Evolutionary conservation across 176 grass and related monocot species (phyloP).

Genomic region (Oryza coarctata): DNA sequence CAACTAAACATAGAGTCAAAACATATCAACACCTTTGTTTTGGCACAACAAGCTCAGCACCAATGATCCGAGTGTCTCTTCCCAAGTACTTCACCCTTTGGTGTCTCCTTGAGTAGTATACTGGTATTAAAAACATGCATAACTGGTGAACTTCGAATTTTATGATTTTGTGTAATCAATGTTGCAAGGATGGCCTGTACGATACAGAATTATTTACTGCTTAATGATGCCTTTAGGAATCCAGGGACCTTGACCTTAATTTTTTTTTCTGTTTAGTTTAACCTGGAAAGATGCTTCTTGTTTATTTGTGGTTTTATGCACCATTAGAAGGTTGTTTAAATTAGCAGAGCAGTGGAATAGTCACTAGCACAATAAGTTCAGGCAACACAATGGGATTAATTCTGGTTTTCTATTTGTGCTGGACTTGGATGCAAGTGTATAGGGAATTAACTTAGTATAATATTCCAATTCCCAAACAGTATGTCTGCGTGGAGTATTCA

Average conservation of each 20-base stretch:
- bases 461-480: not conserved
- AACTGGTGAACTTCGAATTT: not conserved
- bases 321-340: slow-evolving; percentile 13
- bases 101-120: too few species aligned
- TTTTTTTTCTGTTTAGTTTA: not conserved
- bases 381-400: not conserved
- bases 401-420: not conserved
- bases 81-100: too few species aligned
- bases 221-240: not conserved
- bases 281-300: not conserved
- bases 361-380: not conserved
- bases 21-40: too few species aligned
- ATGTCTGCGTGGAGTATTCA: not conserved
- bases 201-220: not conserved
- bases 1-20: too few species aligned
- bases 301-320: not conserved
- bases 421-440: slow-evolving; percentile 15
- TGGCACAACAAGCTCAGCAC: too few species aligned
- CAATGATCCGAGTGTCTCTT: too few species aligned
- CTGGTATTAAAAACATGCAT: too few species aligned
- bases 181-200: not conserved
- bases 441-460: slow-evolving; percentile 10
- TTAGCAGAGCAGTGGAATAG: not conserved
- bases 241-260: not conserved
- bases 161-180: not conserved